Percentiles rank a stretch among this genome's conserved stretches.
Conservation (phyloP, 306 rosid species). For the Oxytropis ochrocephala region DNA sequence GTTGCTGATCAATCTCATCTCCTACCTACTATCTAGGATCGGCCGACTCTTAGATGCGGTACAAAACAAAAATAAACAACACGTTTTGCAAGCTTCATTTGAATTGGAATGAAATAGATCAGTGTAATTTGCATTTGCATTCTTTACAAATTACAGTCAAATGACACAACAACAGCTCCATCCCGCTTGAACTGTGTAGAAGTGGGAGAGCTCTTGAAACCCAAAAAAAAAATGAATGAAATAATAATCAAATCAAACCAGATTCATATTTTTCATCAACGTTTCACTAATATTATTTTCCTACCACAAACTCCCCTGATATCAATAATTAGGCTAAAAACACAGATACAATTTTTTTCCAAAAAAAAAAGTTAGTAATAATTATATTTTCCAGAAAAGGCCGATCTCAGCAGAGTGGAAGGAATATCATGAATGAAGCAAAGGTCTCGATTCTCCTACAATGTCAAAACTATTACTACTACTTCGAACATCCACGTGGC, state of each 20-base stretch:
- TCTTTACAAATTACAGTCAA: not conserved
- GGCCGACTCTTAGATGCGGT: no score
- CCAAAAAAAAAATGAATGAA: not conserved
- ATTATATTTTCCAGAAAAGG: not conserved
- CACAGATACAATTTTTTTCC: not conserved
- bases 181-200: not conserved
- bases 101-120: no score
- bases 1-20: no score
- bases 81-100: not conserved
- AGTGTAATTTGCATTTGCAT: no score
- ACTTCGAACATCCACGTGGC: slow-evolving; percentile 54
- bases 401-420: slow-evolving; percentile 29
- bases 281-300: not conserved
- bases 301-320: not conserved
- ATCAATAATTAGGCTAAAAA: not conserved
- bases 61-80: no score
- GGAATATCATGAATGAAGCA: slow-evolving; percentile 62
- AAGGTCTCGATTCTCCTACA: slow-evolving; percentile 63
- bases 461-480: not conserved
- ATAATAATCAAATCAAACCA: slow-evolving; percentile 9
- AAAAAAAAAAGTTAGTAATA: not conserved
- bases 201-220: no score
- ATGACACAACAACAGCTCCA: not conserved
- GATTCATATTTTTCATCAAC: not conserved
- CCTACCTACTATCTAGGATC: no score